Evolutionary conservation across 2,329 filamentous ascomycete genomes (phyloP).

Genomic region (Purpureocillium takamizusanense): DNA sequence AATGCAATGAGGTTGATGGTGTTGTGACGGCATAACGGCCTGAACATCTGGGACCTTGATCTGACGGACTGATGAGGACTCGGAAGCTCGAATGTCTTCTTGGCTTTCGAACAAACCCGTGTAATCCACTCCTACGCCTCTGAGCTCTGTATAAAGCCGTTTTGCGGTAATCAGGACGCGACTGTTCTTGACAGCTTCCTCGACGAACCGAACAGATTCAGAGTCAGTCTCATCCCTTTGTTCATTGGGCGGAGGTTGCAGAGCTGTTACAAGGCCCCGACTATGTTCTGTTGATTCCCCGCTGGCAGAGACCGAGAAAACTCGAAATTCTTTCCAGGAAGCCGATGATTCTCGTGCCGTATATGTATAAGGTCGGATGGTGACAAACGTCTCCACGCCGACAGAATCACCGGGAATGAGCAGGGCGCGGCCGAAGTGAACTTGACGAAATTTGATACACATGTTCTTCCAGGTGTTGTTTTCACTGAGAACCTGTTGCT

Average conservation of each 20-base stretch:
- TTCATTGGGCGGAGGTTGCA: constrained; percentile 1
- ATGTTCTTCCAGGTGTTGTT: constrained; percentile 3
- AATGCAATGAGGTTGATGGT: constrained; percentile 7
- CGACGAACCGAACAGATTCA: background rate
- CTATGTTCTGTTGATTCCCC: constrained; percentile 7
- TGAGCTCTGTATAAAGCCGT: too few relatives aligned
- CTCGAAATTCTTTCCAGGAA: constrained; percentile 1
- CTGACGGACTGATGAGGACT: constrained; percentile 4
- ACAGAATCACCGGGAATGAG: constrained; percentile 6
- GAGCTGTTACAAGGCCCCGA: constrained; percentile 1
- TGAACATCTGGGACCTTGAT: constrained; percentile 7
- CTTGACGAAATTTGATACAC: constrained; percentile 4
- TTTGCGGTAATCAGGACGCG: background rate
- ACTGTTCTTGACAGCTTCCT: background rate
- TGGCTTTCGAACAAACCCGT: constrained; percentile 6
- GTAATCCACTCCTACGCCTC: constrained; percentile 3
- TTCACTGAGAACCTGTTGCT: constrained; percentile 5
- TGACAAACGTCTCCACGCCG: constrained; percentile 7
- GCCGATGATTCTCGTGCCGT: background rate
- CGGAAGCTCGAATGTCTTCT: constrained; percentile 1
- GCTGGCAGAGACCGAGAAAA: constrained; percentile 5
- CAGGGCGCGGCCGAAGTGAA: constrained; percentile 5
- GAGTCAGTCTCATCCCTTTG: background rate
- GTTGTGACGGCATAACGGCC: constrained; percentile 4
- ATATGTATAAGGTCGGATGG: constrained; percentile 3